Conservation (phyloP, 1,284 basidiomycete species). For the Trichosporon sp. region DNA sequence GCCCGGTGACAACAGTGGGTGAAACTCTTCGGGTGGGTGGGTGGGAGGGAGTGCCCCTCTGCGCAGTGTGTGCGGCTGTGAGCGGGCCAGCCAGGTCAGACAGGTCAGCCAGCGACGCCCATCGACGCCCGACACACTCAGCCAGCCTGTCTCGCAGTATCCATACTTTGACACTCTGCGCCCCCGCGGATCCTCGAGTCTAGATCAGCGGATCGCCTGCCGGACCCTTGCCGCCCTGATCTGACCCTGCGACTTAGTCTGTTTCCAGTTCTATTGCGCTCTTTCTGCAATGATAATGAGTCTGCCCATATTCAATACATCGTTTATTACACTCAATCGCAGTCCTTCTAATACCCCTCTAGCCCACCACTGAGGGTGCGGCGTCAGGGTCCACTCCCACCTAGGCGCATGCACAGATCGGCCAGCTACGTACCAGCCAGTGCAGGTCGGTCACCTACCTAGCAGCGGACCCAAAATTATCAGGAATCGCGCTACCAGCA, state of each 20-base stretch:
- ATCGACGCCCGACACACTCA: too few species aligned
- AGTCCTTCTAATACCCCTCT: neutral
- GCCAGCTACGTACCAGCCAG: neutral
- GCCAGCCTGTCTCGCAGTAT: too few species aligned
- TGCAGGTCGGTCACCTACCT: neutral
- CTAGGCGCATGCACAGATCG: neutral
- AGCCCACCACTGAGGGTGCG: neutral
- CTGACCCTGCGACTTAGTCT: neutral
- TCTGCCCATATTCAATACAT: too few species aligned
- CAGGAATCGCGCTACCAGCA: neutral
- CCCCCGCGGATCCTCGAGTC: neutral
- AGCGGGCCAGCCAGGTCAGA: too few species aligned
- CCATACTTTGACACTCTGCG: neutral
- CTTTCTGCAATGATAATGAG: too few species aligned
- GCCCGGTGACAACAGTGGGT: too few species aligned
- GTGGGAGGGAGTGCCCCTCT: too few species aligned
- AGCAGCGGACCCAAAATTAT: neutral
- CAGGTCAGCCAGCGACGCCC: too few species aligned
- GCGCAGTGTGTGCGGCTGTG: too few species aligned
- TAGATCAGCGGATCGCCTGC: slow-evolving; percentile 3
- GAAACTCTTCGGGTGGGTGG: too few species aligned
- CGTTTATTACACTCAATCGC: neutral
- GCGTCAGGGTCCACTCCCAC: neutral
- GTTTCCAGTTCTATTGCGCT: neutral
- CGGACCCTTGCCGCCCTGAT: neutral